These are phyloP conservation scores for Annulohypoxylon truncatum DNA, from an alignment of 2,329 filamentous ascomycete species.

Conservation along the genomic window DNA sequence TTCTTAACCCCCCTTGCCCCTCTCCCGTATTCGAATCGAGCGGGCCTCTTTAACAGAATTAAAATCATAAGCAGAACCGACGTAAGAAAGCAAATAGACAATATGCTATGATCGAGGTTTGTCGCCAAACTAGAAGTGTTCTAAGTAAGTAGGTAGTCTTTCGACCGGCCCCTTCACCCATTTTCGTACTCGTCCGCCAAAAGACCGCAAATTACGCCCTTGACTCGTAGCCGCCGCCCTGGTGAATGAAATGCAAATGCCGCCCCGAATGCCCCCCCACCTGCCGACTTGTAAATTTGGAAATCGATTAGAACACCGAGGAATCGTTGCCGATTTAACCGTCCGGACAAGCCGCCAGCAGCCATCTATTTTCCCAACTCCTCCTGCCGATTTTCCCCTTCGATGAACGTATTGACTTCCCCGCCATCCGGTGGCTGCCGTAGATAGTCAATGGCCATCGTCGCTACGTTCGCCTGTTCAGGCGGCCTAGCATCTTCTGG, in stretches of 20 bases:
- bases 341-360: slow-evolving; percentile 38
- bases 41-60: slow-evolving; percentile 30
- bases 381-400: slow-evolving; percentile 3
- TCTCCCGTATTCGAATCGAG: slow-evolving; percentile 38
- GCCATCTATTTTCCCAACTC: slow-evolving; percentile 33
- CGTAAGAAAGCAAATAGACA: slow-evolving; percentile 39
- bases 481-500: slow-evolving; percentile 64
- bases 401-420: slow-evolving; percentile 23
- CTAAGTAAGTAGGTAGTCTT: slow-evolving; percentile 38
- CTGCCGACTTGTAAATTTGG: slow-evolving; percentile 25
- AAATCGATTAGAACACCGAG: slow-evolving; percentile 34
- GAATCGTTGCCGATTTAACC: slow-evolving; percentile 23
- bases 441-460: slow-evolving; percentile 11
- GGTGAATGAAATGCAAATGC: slow-evolving; percentile 37
- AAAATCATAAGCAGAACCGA: slow-evolving; percentile 34
- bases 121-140: slow-evolving; percentile 48
- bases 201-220: slow-evolving; percentile 33
- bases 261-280: slow-evolving; percentile 29
- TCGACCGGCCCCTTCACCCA: slow-evolving; percentile 24
- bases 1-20: slow-evolving; percentile 48
- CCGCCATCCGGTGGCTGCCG: slow-evolving; percentile 21
- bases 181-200: slow-evolving; percentile 26
- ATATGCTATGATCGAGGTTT: slow-evolving; percentile 45
- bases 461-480: slow-evolving; percentile 55
- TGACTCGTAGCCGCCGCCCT: slow-evolving; percentile 34